A percentile compares a stretch with the other conserved stretches of the same genome.
These are phyloP conservation scores for Chytriomyces sp. DNA, from an alignment of 192 early-diverging fungal species.

Conservation along the genomic window DNA sequence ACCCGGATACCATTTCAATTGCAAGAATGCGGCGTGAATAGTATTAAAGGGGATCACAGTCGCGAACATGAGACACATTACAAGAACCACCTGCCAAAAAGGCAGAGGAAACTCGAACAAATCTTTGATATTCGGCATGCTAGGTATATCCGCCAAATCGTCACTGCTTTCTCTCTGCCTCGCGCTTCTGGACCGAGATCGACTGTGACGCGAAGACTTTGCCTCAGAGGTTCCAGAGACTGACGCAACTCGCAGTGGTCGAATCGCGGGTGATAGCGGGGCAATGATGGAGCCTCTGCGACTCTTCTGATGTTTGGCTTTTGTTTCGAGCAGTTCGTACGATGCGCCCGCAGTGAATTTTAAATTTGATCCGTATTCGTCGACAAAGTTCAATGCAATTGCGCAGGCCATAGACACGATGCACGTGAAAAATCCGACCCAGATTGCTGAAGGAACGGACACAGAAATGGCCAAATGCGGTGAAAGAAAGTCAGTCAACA, in stretches of 20 bases:
- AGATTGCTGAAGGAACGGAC: conserved; percentile 54
- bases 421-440: conserved; percentile 55
- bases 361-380: conserved; percentile 36
- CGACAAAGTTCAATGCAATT: conserved; percentile 27
- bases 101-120: conserved; percentile 45
- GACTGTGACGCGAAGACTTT: neutral
- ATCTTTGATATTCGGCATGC: neutral
- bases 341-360: conserved; percentile 3
- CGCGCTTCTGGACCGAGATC: neutral
- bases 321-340: conserved; percentile 23
- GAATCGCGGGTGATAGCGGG: neutral
- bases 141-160: neutral
- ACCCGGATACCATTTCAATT: conserved; percentile 58
- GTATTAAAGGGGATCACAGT: conserved; percentile 68
- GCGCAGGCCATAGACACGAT: conserved; percentile 50
- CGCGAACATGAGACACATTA: conserved; percentile 59
- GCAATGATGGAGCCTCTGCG: neutral
- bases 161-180: neutral
- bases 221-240: neutral
- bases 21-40: conserved; percentile 64
- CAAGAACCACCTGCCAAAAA: conserved; percentile 53
- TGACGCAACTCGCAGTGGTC: neutral
- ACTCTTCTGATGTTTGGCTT: neutral
- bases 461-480: conserved; percentile 50
- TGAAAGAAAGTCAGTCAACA: conserved; percentile 61